phyloP scores from a whole-genome alignment of 768 basidiomycete species.

The Tulasnella sp. region DNA sequence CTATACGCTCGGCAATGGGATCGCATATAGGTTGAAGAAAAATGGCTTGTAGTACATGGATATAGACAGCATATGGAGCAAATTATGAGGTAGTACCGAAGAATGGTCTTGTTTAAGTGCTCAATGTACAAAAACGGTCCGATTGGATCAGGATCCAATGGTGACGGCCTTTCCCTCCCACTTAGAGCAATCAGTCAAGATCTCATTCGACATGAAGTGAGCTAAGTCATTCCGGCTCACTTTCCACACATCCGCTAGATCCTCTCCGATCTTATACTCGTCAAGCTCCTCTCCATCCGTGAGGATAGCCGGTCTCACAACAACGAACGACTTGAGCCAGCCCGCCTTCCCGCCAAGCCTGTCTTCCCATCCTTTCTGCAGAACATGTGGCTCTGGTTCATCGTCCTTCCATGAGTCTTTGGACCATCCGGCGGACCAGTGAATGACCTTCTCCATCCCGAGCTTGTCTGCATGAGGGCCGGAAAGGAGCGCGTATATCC shows the following conservation, averaged over 20 bases:
- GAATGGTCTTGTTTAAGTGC: too few species aligned
- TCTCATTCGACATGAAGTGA: too few species aligned
- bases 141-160: too few species aligned
- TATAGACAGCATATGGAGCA: too few species aligned
- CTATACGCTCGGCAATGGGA: too few species aligned
- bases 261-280: background rate
- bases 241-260: background rate
- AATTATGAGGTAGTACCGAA: too few species aligned
- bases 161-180: too few species aligned
- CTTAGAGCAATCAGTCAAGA: too few species aligned
- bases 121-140: too few species aligned
- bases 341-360: background rate
- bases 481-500: slow-evolving; percentile 36
- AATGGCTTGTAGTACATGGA: too few species aligned
- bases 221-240: background rate
- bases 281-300: background rate
- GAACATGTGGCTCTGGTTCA: background rate
- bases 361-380: background rate
- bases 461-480: slow-evolving; percentile 49
- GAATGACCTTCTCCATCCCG: slow-evolving; percentile 36
- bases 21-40: too few species aligned
- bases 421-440: background rate
- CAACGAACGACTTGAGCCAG: background rate
- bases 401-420: background rate
- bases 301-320: background rate